These are phyloP conservation scores for Zygosaccharomyces rouxii DNA, from an alignment of 805 yeast species.

Conservation along the genomic window DNA sequence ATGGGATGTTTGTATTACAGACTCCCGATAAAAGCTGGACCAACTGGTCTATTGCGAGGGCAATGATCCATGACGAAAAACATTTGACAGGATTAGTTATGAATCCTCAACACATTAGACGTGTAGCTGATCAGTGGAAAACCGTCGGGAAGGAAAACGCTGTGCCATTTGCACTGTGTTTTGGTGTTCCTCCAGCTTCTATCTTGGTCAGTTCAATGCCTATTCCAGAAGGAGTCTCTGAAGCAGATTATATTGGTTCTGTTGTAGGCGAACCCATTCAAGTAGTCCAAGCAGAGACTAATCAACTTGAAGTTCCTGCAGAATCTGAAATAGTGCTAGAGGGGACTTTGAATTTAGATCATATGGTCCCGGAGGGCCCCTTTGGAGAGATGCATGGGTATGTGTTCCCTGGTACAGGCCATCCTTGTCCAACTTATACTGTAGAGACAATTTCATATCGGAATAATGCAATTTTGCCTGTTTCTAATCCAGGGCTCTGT, in stretches of 20 bases:
- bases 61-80: constrained; percentile 24
- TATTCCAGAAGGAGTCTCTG: constrained; percentile 20
- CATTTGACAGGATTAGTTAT: constrained; percentile 29
- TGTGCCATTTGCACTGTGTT: constrained; percentile 26
- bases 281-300: constrained; percentile 26
- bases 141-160: constrained; percentile 23
- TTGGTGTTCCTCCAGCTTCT: constrained; percentile 34
- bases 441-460: constrained; percentile 25
- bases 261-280: constrained; percentile 28
- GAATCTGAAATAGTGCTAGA: constrained; percentile 29
- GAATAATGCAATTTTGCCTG: constrained; percentile 27
- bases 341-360: constrained; percentile 22
- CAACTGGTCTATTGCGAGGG: constrained; percentile 33
- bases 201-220: constrained; percentile 27
- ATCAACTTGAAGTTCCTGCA: constrained; percentile 27
- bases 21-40: constrained; percentile 31
- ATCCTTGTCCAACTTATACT: constrained; percentile 28
- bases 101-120: constrained; percentile 28
- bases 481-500: constrained; percentile 28
- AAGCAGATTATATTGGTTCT: constrained; percentile 28
- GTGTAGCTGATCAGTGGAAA: constrained; percentile 26
- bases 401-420: constrained; percentile 22
- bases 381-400: constrained; percentile 36
- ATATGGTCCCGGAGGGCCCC: constrained; percentile 27
- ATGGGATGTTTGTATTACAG: constrained; percentile 28